Evolutionary conservation across 495 filamentous ascomycete genomes (phyloP), one percentile per base, ranked within the genome.

Genomic region (Hyaloscypha bicolor): DNA sequence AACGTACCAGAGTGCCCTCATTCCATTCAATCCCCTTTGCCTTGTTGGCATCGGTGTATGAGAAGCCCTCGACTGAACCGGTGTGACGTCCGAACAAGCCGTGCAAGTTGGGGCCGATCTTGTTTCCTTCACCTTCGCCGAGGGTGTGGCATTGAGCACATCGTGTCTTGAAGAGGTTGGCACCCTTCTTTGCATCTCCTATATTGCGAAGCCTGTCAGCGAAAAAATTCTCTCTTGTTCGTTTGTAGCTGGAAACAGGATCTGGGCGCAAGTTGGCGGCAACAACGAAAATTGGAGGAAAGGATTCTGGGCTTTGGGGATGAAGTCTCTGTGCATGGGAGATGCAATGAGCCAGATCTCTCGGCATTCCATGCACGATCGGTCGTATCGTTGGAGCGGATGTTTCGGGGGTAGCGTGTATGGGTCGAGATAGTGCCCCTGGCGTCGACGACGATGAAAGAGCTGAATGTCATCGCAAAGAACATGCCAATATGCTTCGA

Each of bases 31-130:
- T 87, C 78, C 86, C 93, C 85, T 96, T 96, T 76, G 91, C 82
- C 91, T 97, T 97, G 90, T 99, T 99, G 85, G 95, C 96, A 77
- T 99, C 95, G 81, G 94, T 97, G 88, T 98, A 99, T 75, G 92
- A 84, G 88, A 91, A 99, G 66, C 95, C 96, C 61, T 93, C 92
- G 69, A 93, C 89, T 73, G 87, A 83, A 73, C 95, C 95, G 63
- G 92, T 91, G 87, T 97, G 91, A 76, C 95, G 95, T 78, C 95
- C 95, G 80, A 97, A 98, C 58, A 99, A 91, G 80, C 95, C 95
- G 89, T 94, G 89, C 64, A 99, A 88, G 79, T 93, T 94, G 73
- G 95, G 95, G 79, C 95, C 95, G 81, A 97, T 90, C 87, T 98
- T 98, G 92, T 97, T 94, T 81, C 90, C 84, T 81, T 94, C 96